Evolutionary conservation across 768 basidiomycete species (phyloP).

Genomic region (Austroboletus eburneus): DNA sequence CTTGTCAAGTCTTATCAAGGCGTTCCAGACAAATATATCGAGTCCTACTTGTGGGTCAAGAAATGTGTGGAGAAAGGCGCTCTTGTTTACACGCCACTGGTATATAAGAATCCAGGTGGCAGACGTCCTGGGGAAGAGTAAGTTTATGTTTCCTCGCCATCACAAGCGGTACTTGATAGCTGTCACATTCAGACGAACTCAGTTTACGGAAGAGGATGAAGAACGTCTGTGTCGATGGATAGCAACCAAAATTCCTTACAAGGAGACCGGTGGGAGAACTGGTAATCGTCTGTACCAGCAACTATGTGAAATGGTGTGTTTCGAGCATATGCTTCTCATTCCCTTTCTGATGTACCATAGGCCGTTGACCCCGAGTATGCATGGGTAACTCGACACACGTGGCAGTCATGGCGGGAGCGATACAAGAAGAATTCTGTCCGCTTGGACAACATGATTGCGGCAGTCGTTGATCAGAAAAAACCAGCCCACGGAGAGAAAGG

Average conservation of each 20-base stretch:
- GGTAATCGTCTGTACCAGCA: slow-evolving; percentile 84
- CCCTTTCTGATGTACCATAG: slow-evolving; percentile 33
- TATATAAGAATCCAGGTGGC: slow-evolving; percentile 83
- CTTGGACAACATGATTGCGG: slow-evolving; percentile 59
- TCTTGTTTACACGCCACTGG: slow-evolving; percentile 65
- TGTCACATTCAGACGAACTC: slow-evolving; percentile 53
- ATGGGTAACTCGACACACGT: slow-evolving; percentile 81
- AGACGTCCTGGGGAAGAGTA: slow-evolving; percentile 79
- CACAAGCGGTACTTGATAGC: not conserved
- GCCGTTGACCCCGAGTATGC: slow-evolving; percentile 64
- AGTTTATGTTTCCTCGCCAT: slow-evolving; percentile 18
- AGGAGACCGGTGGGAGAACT: slow-evolving; percentile 75
- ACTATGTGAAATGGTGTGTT: slow-evolving; percentile 62
- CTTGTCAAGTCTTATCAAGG: slow-evolving; percentile 71
- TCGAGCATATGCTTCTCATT: not conserved
- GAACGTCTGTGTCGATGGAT: slow-evolving; percentile 74
- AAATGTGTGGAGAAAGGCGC: slow-evolving; percentile 70
- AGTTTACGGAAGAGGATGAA: slow-evolving; percentile 77
- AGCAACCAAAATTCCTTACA: slow-evolving; percentile 78
- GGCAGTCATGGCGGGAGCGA: slow-evolving; percentile 87
- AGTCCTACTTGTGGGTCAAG: slow-evolving; percentile 81
- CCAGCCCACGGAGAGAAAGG: slow-evolving; percentile 71
- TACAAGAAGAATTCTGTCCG: slow-evolving; percentile 80
- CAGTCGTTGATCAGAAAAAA: slow-evolving; percentile 67
- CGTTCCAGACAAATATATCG: slow-evolving; percentile 68